Conservation (phyloP, 768 basidiomycete species). For the Terana coerulea region DNA sequence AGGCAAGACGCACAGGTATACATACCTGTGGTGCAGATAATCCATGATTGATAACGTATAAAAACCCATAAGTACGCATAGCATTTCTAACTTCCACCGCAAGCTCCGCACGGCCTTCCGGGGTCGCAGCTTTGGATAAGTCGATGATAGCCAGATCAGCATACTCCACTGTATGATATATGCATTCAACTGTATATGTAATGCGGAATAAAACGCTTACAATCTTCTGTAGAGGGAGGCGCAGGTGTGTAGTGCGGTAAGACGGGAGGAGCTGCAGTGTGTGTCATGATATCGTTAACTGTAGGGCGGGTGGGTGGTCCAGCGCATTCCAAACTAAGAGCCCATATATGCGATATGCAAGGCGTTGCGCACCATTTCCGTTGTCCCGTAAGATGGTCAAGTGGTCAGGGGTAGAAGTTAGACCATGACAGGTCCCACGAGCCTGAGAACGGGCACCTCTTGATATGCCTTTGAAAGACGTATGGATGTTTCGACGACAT, state of each 20-base stretch:
- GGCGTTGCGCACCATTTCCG: too few species aligned
- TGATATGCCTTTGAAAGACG: too few species aligned
- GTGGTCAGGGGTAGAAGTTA: too few species aligned
- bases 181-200: background rate
- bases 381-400: too few species aligned
- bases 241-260: slow-evolving; percentile 1
- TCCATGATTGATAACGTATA: slow-evolving; percentile 49
- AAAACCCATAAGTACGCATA: slow-evolving; percentile 35
- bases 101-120: slow-evolving; percentile 30
- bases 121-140: slow-evolving; percentile 28
- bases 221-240: background rate
- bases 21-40: slow-evolving; percentile 37
- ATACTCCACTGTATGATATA: slow-evolving; percentile 30
- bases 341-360: too few species aligned
- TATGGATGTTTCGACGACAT: too few species aligned
- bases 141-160: slow-evolving; percentile 33
- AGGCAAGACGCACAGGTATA: background rate
- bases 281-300: too few species aligned
- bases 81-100: slow-evolving; percentile 29
- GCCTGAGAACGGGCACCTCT: too few species aligned
- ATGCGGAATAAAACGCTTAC: background rate
- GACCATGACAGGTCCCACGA: too few species aligned
- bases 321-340: too few species aligned
- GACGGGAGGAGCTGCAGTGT: too few species aligned
- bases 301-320: too few species aligned